Evolutionary conservation across 257 asterid species (phyloP), one percentile per base, ranked within the genome.

Genomic region (Nicotiana otophora): DNA sequence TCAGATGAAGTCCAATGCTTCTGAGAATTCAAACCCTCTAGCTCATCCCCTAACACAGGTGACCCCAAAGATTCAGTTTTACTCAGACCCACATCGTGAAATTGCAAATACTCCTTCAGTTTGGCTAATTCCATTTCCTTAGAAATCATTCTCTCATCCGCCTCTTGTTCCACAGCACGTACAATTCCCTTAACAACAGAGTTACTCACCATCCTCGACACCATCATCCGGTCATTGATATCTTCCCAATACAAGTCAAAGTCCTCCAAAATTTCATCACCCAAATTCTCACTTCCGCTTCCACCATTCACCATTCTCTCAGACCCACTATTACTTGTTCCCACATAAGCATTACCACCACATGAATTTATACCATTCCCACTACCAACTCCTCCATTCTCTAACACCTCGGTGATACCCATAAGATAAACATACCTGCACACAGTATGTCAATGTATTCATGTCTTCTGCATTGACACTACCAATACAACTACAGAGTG

Each of bases 131-230:
- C 98, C 85, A 90, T 69, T 55, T 96, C 97, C 84, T 91, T 91
- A n/a, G 89, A 86, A 2, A 90, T 89, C 63, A 96, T 84, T 78
- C 63, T 90, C 75, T 94, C 97, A 4, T 90, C 89, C 1, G 94
- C 92, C 78, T 93, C 97, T 82, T 93, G 93, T 66, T 94, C 98
- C 78, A 94, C 93, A 20, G 98, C 98, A 78, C 85, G 86, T 77
- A 96, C 98, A 92, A 96, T 89, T 81, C 99, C 98, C 86, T 91
- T 94, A 74, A 90, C 90, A 78, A 96, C 86, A 48, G 99, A 93
- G 82, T 96, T 91, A 83, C 92, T 90, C 15, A 96, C 99, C 97
- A 94, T 88, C 86, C 97, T 89, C 0, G 98, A 94, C 81, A 94
- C 87, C 79, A 78, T 84, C 46, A 96, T 81, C 58, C 94, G 84